Conservation (phyloP, 495 filamentous ascomycete species). For the Rhypophila decipiens region DNA sequence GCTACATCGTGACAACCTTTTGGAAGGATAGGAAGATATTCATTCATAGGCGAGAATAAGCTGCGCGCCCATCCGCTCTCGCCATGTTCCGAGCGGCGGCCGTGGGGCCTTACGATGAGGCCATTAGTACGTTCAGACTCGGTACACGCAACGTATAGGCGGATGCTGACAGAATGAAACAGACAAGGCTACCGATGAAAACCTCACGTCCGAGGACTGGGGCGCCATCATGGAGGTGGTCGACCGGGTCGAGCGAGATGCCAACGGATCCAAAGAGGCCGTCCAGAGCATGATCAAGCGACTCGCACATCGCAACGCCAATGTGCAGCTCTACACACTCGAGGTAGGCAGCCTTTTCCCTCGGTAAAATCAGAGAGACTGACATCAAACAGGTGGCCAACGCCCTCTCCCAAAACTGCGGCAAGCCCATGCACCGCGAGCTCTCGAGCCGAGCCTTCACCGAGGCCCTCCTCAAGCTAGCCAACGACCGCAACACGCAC, state of each 20-base stretch:
- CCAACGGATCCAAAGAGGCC: slow-evolving; percentile 75
- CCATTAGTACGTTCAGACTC: slow-evolving; percentile 35
- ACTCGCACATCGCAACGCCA: slow-evolving; percentile 93
- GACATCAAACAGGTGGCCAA: slow-evolving; percentile 63
- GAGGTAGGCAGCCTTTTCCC: slow-evolving; percentile 52
- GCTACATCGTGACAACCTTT: too few species aligned
- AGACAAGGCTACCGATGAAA: slow-evolving; percentile 99
- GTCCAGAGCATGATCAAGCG: slow-evolving; percentile 93
- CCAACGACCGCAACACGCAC: slow-evolving; percentile 91
- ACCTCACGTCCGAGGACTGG: slow-evolving; percentile 97
- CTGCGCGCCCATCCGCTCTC: too few species aligned
- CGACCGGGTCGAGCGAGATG: slow-evolving; percentile 67
- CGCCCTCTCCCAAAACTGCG: slow-evolving; percentile 92
- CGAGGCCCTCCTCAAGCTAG: slow-evolving; percentile 84
- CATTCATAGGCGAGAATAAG: too few species aligned
- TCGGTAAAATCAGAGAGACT: background rate
- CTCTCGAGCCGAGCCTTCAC: slow-evolving; percentile 92
- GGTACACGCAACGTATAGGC: background rate
- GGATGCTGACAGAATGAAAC: slow-evolving; percentile 5
- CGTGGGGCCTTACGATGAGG: slow-evolving; percentile 45
- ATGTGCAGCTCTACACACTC: slow-evolving; percentile 97
- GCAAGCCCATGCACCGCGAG: slow-evolving; percentile 84
- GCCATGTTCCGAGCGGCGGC: slow-evolving; percentile 48
- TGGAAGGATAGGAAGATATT: too few species aligned
- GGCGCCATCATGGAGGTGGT: slow-evolving; percentile 98